Base-by-base conservation (phyloP, 768 basidiomycete genomes). In the Pisolithus sp. region DNA sequence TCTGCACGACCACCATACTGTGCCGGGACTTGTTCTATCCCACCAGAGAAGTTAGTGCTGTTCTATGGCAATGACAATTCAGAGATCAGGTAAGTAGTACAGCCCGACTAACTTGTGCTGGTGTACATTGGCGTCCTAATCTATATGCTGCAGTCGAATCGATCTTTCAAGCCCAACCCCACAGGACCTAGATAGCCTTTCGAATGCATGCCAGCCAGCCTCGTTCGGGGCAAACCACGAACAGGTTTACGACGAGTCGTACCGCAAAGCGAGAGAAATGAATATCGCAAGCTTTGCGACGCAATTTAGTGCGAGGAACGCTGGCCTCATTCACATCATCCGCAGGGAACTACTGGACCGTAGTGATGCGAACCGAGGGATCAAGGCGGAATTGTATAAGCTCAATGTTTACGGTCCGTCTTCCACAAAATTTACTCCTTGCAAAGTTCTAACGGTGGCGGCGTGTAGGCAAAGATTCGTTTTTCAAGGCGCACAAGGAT, bases 401-500 rank as follows among this genome's bases (percentile, higher is more conserved):
- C 59, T 77, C 48, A 75, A 77, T 45, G 69, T 77, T 1, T 76
- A 78, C 48, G 70, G 77, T 75, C 48, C 10, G 59, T 58, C 13
- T 23, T 28, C 5, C 5, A 37, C 42, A 15, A 23, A n/a, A 30
- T 30, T 2, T 39, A 26, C 9, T 28, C 23, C 20, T 13, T 30
- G 12, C 15, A 17, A 34, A 6, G 30, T 30, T 10, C 24, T 26
- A 13, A 6, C 15, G 30, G 37, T 37, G 18, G 41, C 7, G 46
- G 34, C 12, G 13, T 34, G 30, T 4, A 76, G 76, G 67, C 1
- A 58, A 69, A 41, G 77, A 67, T 10, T 70, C 70, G 0, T 79
- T 76, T 58, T 80, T 79, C 69, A 77, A 77, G 55, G 38, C 73
- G 1, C 79, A 78, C 54, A 67, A 72, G 39, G 80, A 79, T 52